Percentiles rank a stretch among this genome's conserved stretches.
These are phyloP conservation scores for Herpetomonas tarakana DNA, from an alignment of 208 protist species.

Conservation along the genomic window DNA sequence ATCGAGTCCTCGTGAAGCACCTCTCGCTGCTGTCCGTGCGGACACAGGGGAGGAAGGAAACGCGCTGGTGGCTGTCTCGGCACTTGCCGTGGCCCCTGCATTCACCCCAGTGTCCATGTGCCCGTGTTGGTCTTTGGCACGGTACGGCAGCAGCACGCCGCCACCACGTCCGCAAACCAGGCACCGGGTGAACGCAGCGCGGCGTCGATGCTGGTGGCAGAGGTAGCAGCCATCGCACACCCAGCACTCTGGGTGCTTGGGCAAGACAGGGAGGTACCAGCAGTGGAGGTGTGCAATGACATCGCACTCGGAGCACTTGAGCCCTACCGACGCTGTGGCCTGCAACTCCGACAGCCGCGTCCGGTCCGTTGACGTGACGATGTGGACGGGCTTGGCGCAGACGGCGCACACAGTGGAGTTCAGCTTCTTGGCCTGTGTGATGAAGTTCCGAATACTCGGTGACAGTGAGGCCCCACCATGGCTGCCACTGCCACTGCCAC, in stretches of 20 bases:
- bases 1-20: neutral
- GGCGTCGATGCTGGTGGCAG: constrained; percentile 20
- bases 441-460: neutral
- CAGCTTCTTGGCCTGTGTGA: neutral
- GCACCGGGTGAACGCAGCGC: constrained; percentile 26
- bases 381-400: constrained; percentile 8
- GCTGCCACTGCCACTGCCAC: constrained; percentile 6
- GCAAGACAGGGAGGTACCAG: constrained; percentile 50
- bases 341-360: constrained; percentile 10
- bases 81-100: too few relatives aligned
- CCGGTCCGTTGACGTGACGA: neutral
- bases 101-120: too few relatives aligned
- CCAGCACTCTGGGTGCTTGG: constrained; percentile 36
- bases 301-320: constrained; percentile 50
- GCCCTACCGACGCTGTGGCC: constrained; percentile 18
- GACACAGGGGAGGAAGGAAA: too few relatives aligned
- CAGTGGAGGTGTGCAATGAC: constrained; percentile 52
- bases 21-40: too few relatives aligned
- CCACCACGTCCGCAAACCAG: constrained; percentile 48
- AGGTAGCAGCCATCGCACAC: constrained; percentile 54
- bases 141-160: constrained; percentile 58
- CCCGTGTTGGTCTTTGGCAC: constrained; percentile 1
- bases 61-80: too few relatives aligned
- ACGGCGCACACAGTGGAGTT: constrained; percentile 6
- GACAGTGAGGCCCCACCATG: neutral